Conservation (phyloP, 306 rosid species). For the Fragaria ananassa region DNA sequence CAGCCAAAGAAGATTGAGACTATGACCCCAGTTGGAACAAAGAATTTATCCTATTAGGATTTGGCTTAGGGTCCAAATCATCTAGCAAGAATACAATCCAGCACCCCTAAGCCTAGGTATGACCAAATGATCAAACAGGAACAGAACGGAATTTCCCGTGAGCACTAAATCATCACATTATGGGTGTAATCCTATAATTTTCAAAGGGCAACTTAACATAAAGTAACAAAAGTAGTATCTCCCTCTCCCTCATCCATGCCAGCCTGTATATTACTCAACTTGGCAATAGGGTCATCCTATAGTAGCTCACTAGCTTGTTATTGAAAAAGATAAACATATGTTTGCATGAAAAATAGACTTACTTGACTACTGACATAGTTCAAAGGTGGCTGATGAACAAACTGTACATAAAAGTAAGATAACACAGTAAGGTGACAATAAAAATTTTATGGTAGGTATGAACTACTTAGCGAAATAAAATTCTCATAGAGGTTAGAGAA, state of each 20-base stretch:
- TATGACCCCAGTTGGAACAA: background rate
- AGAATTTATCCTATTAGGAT: background rate
- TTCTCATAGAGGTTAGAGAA: conserved; percentile 20
- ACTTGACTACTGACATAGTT: conserved; percentile 66
- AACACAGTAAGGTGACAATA: conserved; percentile 15
- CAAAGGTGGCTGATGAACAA: conserved; percentile 62
- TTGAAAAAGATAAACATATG: background rate
- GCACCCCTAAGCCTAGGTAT: background rate
- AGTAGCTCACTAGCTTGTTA: background rate
- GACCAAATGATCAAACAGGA: background rate
- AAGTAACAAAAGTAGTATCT: background rate
- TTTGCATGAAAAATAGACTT: conserved; percentile 24
- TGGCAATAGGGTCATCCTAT: background rate
- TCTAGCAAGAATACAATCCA: background rate
- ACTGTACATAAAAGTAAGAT: conserved; percentile 38
- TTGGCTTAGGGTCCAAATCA: background rate
- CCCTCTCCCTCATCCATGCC: background rate
- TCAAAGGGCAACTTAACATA: background rate
- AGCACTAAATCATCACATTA: background rate
- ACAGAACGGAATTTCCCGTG: background rate
- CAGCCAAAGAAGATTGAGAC: background rate
- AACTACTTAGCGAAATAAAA: background rate
- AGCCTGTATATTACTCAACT: background rate
- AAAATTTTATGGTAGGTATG: background rate
- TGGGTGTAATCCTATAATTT: background rate